Conservation (phyloP, 108 stramenopile genomes). For the Phaeodactylum tricornutum region DNA sequence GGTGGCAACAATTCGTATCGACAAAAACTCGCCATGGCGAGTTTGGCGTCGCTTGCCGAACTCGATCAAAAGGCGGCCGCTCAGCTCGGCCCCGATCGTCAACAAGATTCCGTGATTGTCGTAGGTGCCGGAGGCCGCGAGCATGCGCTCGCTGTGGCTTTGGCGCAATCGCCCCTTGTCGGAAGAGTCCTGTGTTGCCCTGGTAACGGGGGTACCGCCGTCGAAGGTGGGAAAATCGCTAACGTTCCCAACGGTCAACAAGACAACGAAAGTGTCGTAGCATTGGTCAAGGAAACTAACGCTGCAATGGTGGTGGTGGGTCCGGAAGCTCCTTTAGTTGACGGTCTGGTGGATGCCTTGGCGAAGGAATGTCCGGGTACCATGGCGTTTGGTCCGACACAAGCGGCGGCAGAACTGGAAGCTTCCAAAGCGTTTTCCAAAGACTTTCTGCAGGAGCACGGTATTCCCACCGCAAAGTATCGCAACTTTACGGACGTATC, state of each 20-base stretch:
- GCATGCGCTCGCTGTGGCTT: constrained; percentile 75
- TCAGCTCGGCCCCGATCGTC: constrained; percentile 16
- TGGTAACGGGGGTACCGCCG: constrained; percentile 82
- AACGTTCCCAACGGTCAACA: constrained; percentile 47
- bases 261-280: constrained; percentile 63
- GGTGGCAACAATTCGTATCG: constrained; percentile 6
- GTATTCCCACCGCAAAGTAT: constrained; percentile 93
- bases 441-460: constrained; percentile 91
- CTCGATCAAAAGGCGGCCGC: constrained; percentile 38
- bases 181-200: constrained; percentile 61
- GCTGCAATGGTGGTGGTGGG: constrained; percentile 91
- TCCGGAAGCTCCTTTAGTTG: constrained; percentile 94
- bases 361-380: constrained; percentile 64
- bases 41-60: constrained; percentile 31
- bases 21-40: constrained; percentile 13
- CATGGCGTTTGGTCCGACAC: constrained; percentile 90
- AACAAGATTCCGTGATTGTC: constrained; percentile 62
- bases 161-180: constrained; percentile 73
- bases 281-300: constrained; percentile 36
- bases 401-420: constrained; percentile 91
- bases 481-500: constrained; percentile 76
- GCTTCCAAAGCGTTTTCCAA: constrained; percentile 94
- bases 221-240: constrained; percentile 57
- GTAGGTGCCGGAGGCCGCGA: constrained; percentile 83
- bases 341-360: constrained; percentile 86